Percentiles rank a stretch among this genome's conserved stretches.
These are phyloP conservation scores for Aspergillus coremiiformis DNA, from an alignment of 495 filamentous ascomycete genomes.

Conservation along the genomic window DNA sequence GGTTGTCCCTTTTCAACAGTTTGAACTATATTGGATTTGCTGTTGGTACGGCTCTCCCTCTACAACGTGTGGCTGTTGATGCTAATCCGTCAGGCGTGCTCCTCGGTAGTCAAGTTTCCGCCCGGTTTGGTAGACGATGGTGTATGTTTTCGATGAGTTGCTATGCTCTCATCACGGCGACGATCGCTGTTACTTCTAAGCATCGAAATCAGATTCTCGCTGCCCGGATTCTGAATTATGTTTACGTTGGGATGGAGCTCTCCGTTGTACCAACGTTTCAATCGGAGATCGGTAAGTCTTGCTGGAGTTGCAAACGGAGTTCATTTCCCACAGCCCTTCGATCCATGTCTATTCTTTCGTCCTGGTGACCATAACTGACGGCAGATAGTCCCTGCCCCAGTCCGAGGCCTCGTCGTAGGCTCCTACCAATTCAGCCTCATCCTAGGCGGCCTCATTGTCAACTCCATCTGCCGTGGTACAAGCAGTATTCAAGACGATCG, in stretches of 20 bases:
- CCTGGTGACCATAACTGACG: neutral
- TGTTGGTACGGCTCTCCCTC: conserved; percentile 14
- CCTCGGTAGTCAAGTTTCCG: conserved; percentile 14
- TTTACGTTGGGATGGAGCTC: conserved; percentile 34
- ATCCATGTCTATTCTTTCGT: too few species aligned
- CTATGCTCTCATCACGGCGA: conserved; percentile 26
- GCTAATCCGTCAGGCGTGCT: conserved; percentile 14
- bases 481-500: conserved; percentile 14
- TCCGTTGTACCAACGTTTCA: conserved; percentile 24
- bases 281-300: conserved; percentile 18
- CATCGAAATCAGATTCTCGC: conserved; percentile 24
- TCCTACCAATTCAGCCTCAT: conserved; percentile 21
- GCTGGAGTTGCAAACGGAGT: neutral
- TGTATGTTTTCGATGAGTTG: conserved; percentile 30
- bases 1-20: conserved; percentile 24
- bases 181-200: conserved; percentile 24
- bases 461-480: conserved; percentile 21
- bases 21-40: conserved; percentile 26
- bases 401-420: conserved; percentile 28
- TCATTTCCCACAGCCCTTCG: too few species aligned
- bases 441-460: neutral
- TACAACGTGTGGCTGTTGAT: neutral
- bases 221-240: conserved; percentile 27
- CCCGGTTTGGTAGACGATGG: conserved; percentile 25
- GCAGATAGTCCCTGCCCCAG: conserved; percentile 16